Conservation (phyloP, 1,139 yeast genomes). For the Yamadazyma sp. region DNA sequence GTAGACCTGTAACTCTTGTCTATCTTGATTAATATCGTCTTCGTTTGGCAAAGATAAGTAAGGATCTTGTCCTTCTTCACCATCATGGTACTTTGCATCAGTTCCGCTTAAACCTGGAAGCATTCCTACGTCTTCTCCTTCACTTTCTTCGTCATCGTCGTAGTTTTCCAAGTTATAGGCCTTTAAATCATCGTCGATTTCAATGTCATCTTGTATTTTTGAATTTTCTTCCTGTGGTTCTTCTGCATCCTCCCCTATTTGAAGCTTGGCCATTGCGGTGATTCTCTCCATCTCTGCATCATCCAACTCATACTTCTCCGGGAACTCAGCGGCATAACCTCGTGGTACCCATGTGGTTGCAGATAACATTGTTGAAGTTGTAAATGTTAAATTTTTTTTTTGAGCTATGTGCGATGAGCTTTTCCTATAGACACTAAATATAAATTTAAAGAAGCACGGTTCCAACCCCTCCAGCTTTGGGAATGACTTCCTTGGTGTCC, state of each 20-base stretch:
- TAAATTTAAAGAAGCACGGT: conserved; percentile 67
- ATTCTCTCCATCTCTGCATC: conserved; percentile 94
- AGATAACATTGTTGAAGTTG: conserved; percentile 62
- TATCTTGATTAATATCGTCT: conserved; percentile 66
- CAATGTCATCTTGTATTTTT: conserved; percentile 50
- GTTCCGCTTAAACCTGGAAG: conserved; percentile 67
- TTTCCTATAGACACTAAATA: conserved; percentile 1
- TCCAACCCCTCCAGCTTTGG: conserved; percentile 78
- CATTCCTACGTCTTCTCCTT: conserved; percentile 56
- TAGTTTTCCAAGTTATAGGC: conserved; percentile 85
- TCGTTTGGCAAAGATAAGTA: conserved; percentile 74
- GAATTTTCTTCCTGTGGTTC: conserved; percentile 47
- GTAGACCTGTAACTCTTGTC: conserved; percentile 79
- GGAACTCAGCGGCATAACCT: conserved; percentile 92
- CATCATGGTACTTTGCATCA: conserved; percentile 51
- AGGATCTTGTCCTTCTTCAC: conserved; percentile 64
- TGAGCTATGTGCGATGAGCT: conserved; percentile 5
- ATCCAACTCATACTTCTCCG: conserved; percentile 81
- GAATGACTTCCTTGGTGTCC: conserved; percentile 49
- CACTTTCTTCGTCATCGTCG: conserved; percentile 58
- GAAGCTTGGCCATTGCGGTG: conserved; percentile 78
- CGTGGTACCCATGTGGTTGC: conserved; percentile 96
- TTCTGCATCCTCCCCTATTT: conserved; percentile 70
- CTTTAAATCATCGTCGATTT: conserved; percentile 78
- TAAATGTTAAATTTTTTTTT: conserved; percentile 7